These are phyloP conservation scores for Cenococcum geophilum DNA, from an alignment of 495 filamentous ascomycete genomes.

Conservation along the genomic window DNA sequence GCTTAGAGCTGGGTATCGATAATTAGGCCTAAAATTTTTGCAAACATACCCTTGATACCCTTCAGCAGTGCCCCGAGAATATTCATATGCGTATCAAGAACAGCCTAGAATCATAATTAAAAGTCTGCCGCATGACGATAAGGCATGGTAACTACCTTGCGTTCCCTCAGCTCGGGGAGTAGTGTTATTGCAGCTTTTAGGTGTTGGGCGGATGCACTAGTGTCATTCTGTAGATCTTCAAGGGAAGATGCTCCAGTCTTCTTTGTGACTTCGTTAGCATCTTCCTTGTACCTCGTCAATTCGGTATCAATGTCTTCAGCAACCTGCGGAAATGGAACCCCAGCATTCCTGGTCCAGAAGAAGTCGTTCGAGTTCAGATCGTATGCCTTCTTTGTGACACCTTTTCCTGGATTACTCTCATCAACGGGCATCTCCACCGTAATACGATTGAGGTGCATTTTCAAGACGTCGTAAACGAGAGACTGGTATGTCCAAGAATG, in stretches of 20 bases:
- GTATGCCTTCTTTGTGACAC: conserved; percentile 73
- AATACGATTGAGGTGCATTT: conserved; percentile 94
- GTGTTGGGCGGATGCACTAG: conserved; percentile 81
- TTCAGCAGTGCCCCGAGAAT: conserved; percentile 80
- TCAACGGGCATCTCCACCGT: conserved; percentile 79
- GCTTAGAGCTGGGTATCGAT: not conserved
- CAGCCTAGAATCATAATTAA: not conserved
- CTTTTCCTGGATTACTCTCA: conserved; percentile 63
- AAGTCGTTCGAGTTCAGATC: conserved; percentile 88
- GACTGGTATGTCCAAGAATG: conserved; percentile 99
- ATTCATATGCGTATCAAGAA: conserved; percentile 98
- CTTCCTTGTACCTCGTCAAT: conserved; percentile 88
- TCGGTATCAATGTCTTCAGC: conserved; percentile 94
- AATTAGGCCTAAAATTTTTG: not conserved
- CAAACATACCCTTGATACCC: conserved; percentile 59
- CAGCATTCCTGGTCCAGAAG: conserved; percentile 96
- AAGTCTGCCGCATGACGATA: not conserved
- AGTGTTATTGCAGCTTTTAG: conserved; percentile 92
- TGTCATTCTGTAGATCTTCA: conserved; percentile 88
- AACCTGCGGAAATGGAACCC: conserved; percentile 88
- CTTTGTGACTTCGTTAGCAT: conserved; percentile 87
- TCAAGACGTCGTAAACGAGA: conserved; percentile 87
- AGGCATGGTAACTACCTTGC: conserved; percentile 57
- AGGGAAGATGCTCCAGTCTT: conserved; percentile 90
- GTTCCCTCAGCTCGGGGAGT: conserved; percentile 83